Conservation (phyloP, 139 green algal genomes). For the Astrephomene gubernaculifera region DNA sequence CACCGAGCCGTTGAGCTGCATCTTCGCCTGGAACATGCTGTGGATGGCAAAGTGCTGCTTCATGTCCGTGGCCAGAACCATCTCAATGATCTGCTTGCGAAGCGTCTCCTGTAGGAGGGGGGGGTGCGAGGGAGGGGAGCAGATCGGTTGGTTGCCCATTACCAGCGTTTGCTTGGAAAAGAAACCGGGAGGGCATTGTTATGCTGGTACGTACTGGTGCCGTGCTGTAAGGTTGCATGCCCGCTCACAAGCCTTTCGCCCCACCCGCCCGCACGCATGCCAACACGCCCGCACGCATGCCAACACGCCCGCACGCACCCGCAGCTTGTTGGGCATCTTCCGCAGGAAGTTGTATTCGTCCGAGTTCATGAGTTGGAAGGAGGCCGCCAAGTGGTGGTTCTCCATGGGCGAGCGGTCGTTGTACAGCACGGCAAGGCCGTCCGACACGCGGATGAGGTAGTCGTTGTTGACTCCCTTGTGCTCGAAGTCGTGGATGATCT, state of each 20-base stretch:
- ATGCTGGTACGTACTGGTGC: too few relatives aligned
- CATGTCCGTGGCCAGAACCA: conserved; percentile 83
- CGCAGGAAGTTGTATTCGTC: conserved; percentile 70
- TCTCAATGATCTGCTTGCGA: conserved; percentile 69
- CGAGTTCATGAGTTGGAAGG: conserved; percentile 61
- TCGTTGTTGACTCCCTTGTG: conserved; percentile 80
- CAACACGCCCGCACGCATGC: too few relatives aligned
- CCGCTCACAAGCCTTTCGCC: too few relatives aligned
- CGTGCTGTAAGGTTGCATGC: too few relatives aligned
- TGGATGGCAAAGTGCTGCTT: conserved; percentile 80
- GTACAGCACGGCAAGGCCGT: conserved; percentile 72
- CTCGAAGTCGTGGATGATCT: conserved; percentile 78
- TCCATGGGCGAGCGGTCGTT: conserved; percentile 76
- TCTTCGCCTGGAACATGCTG: conserved; percentile 71
- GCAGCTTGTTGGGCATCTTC: conserved; percentile 50
- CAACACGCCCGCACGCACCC: conserved; percentile 36
- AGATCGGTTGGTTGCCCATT: too few relatives aligned
- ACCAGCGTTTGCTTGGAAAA: too few relatives aligned
- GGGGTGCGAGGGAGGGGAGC: too few relatives aligned
- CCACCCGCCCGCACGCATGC: too few relatives aligned
- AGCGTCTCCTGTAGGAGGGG: conserved; percentile 45
- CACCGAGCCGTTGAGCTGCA: conserved; percentile 54
- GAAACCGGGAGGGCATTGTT: too few relatives aligned
- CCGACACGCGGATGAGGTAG: conserved; percentile 67
- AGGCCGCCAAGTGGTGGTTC: conserved; percentile 73